These are phyloP conservation scores for Funneliformis geosporum DNA, from an alignment of 192 early-diverging fungal genomes.

Conservation along the genomic window DNA sequence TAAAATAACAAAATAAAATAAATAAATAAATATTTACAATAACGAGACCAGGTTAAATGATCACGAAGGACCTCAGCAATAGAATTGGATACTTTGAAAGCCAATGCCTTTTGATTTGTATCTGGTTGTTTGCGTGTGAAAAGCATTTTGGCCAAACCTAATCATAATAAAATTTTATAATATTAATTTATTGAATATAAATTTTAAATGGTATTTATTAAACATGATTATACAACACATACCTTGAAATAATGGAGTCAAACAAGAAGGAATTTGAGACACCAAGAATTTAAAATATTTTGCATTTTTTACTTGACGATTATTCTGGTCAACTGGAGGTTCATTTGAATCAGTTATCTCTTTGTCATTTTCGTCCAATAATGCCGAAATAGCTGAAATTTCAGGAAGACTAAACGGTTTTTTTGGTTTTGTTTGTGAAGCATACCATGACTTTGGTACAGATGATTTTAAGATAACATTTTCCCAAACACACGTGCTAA, in stretches of 20 bases:
- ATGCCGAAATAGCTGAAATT: neutral
- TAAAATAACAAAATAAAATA: neutral
- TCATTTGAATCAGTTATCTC: constrained; percentile 34
- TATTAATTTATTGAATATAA: neutral
- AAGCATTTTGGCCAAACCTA: constrained; percentile 62
- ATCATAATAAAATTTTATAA: neutral
- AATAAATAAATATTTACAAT: constrained; percentile 34
- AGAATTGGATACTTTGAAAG: constrained; percentile 60
- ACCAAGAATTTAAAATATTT: constrained; percentile 65
- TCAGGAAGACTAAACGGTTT: constrained; percentile 32
- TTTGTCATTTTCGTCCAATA: constrained; percentile 39
- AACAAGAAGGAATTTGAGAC: constrained; percentile 62
- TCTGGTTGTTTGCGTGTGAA: constrained; percentile 58
- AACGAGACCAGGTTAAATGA: constrained; percentile 50
- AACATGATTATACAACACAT: neutral
- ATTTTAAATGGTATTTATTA: neutral
- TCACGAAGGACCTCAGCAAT: constrained; percentile 57
- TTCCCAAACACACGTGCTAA: constrained; percentile 65
- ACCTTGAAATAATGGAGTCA: constrained; percentile 71
- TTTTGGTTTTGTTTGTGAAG: constrained; percentile 43
- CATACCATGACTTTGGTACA: constrained; percentile 73
- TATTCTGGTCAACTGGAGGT: constrained; percentile 47
- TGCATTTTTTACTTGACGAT: constrained; percentile 67
- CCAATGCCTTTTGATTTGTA: constrained; percentile 46
- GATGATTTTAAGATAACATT: constrained; percentile 55